Evolutionary conservation across 495 filamentous ascomycete species (phyloP).

Genomic region (Penicillium angulare): DNA sequence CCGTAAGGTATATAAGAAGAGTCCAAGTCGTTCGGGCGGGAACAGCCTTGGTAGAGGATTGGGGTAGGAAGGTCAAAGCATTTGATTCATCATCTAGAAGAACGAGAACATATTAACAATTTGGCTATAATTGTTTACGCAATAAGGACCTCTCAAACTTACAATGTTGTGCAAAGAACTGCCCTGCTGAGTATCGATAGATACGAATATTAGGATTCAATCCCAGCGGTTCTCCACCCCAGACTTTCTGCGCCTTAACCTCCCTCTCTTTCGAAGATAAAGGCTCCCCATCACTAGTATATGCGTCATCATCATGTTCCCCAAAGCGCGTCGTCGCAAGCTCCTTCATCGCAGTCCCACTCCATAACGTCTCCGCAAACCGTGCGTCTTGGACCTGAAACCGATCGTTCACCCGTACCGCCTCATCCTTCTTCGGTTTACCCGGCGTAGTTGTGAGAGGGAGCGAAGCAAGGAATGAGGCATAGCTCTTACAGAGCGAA

Average conservation of each 20-base stretch:
- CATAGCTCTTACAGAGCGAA: constrained; percentile 78
- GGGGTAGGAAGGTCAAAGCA: constrained; percentile 53
- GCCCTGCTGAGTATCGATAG: constrained; percentile 83
- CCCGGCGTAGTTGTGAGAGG: constrained; percentile 79
- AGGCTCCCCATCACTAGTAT: constrained; percentile 6
- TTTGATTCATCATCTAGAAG: constrained; percentile 76
- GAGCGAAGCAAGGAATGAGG: constrained; percentile 71
- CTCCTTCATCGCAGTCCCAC: constrained; percentile 35
- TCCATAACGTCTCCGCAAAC: constrained; percentile 77
- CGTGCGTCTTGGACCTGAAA: constrained; percentile 75
- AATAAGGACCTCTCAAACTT: constrained; percentile 34
- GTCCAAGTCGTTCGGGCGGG: constrained; percentile 90
- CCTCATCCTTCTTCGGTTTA: constrained; percentile 80
- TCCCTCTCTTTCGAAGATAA: background rate
- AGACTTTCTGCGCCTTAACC: constrained; percentile 37
- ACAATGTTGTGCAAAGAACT: constrained; percentile 91
- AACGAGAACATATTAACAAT: background rate
- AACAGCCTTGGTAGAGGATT: constrained; percentile 33
- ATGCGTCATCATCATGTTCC: constrained; percentile 51
- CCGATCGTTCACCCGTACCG: constrained; percentile 85
- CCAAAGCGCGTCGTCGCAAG: constrained; percentile 21
- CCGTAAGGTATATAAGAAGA: constrained; percentile 82
- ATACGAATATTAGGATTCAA: constrained; percentile 87
- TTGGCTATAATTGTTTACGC: background rate
- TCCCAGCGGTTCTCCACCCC: constrained; percentile 84